Evolutionary conservation across 345 rosid genomes (phyloP), one percentile per base, ranked within the genome.

Genomic region (Eucalyptus caleyi): DNA sequence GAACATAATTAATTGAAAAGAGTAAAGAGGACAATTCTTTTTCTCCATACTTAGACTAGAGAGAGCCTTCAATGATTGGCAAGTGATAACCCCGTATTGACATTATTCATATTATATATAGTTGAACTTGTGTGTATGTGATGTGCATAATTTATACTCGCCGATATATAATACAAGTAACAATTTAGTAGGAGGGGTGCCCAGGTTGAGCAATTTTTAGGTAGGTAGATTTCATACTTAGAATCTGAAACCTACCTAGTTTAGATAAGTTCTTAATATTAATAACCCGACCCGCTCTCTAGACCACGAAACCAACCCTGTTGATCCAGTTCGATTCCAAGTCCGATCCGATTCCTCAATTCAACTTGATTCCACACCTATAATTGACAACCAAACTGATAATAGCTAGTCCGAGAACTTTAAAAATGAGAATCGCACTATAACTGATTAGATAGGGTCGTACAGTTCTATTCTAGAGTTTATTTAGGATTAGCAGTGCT

Each of bases 381-480:
- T 13, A 26, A 27, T 60, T 0, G 1, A 27, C 0, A 60, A 60
- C 1, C 1, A 13, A 13, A 60, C 1, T 13, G 0, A 4, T 27
- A 60, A 60, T 6, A 60, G 2, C 16, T 0, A 3, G 0, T 0
- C 1, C 16, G 0, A 60, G 0, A 60, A 12, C 7, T 60, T 60
- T 0, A 60, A 0, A 60, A 26, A 12, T 0, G 1, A 0, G 69
- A 27, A 60, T 60, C 1, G 32, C n/a, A 27, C 9, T 0, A 6
- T 0, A 3, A 60, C 1, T 0, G 8, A 30, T 27, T 27, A 0
- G 4, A 27, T 60, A 27, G 32, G 32, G 1, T 60, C 1, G 2
- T 11, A 60, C 8, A 0, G 0, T 1, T 6, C 7, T 0, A 2
- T 27, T 60, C 8, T 0, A 27, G 1, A 23, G 6, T 56, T 24